These are phyloP conservation scores for Drechslerella stenobrocha DNA, from an alignment of 2,329 filamentous ascomycete genomes.

Conservation along the genomic window DNA sequence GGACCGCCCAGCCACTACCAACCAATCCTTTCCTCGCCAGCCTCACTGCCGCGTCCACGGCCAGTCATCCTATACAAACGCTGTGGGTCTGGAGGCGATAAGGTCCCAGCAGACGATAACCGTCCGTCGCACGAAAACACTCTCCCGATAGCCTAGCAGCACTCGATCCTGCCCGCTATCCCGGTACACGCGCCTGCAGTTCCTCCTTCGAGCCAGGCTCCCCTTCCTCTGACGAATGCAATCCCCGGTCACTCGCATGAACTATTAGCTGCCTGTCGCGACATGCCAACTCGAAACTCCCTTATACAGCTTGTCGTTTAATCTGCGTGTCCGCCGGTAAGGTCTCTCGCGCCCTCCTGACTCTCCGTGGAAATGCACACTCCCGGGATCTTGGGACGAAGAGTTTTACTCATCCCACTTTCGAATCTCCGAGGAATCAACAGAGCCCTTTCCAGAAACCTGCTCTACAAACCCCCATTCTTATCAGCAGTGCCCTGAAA, in stretches of 20 bases:
- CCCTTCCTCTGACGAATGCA: not conserved
- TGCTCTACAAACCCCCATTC: conserved; percentile 8
- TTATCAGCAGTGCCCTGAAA: conserved; percentile 1
- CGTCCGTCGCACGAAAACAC: not conserved
- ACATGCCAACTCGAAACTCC: too few relatives aligned
- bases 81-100: conserved; percentile 2
- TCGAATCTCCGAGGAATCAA: not conserved
- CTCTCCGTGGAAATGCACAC: conserved; percentile 25
- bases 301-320: not conserved
- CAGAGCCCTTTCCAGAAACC: not conserved
- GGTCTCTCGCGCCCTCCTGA: conserved; percentile 1
- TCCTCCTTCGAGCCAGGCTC: conserved; percentile 5
- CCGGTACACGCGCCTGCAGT: not conserved
- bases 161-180: too few relatives aligned
- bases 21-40: not conserved
- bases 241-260: not conserved
- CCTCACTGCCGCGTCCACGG: not conserved
- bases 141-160: too few relatives aligned
- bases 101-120: not conserved
- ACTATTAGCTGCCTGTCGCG: not conserved
- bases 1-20: not conserved
- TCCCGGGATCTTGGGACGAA: conserved; percentile 8
- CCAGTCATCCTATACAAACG: not conserved
- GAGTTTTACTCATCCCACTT: too few relatives aligned
- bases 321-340: conserved; percentile 13